phyloP scores from a whole-genome alignment of 306 rosid genomes.

The Lagenaria siceraria region DNA sequence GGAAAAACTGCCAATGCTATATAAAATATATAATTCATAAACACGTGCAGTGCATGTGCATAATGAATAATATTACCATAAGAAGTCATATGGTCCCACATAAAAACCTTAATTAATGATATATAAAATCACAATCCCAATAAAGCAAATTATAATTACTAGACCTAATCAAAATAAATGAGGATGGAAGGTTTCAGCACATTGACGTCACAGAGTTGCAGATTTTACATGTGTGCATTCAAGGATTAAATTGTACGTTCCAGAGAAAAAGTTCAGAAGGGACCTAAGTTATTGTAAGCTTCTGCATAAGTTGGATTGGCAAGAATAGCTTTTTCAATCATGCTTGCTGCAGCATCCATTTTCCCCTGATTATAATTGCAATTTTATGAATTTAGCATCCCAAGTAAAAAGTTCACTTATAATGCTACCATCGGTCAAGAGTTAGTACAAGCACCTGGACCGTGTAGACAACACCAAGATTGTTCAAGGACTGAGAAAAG shows the following conservation, averaged over 20 bases:
- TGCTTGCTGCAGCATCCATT: constrained; percentile 96
- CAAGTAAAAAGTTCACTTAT: constrained; percentile 8
- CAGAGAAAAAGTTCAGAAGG: constrained; percentile 1
- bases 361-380: constrained; percentile 61
- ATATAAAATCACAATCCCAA: background rate
- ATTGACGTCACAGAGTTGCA: background rate
- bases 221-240: background rate
- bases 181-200: background rate
- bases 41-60: background rate
- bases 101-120: constrained; percentile 14
- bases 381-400: constrained; percentile 11
- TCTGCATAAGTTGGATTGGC: constrained; percentile 98
- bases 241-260: background rate
- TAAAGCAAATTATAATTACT: background rate
- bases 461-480: constrained; percentile 97
- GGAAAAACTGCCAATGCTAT: background rate
- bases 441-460: constrained; percentile 58
- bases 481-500: constrained; percentile 95
- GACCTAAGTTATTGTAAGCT: constrained; percentile 96
- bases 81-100: background rate
- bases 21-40: background rate
- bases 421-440: constrained; percentile 10
- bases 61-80: background rate
- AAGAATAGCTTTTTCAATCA: constrained; percentile 95
- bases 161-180: background rate